Evolutionary conservation across 2,329 filamentous ascomycete genomes (phyloP).

Genomic region (Raffaelea albimanens): DNA sequence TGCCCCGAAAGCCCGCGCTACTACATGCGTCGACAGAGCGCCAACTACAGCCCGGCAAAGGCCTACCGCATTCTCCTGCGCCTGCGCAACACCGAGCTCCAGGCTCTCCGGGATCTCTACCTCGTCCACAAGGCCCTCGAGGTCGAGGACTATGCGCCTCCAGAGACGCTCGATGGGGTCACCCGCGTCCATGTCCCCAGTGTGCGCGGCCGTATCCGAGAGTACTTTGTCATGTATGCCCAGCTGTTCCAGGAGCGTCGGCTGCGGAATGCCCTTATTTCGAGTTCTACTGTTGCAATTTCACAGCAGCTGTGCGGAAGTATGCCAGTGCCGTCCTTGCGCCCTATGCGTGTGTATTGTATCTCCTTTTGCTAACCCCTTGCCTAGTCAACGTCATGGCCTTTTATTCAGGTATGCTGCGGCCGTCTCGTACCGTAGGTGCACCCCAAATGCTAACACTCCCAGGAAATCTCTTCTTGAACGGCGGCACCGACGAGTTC

Average conservation of each 20-base stretch:
- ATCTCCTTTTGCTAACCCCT: background rate
- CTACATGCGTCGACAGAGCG: conserved; percentile 25
- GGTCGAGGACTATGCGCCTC: conserved; percentile 2
- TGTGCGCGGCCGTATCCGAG: conserved; percentile 13
- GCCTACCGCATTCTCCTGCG: conserved; percentile 23
- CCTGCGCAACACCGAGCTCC: conserved; percentile 30
- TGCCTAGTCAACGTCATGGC: conserved; percentile 29
- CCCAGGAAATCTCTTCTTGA: conserved; percentile 10
- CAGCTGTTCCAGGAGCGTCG: conserved; percentile 3
- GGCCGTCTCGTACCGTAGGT: no score
- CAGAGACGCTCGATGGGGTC: background rate
- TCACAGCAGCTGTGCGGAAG: conserved; percentile 25
- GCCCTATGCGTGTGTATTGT: background rate
- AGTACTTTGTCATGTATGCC: conserved; percentile 1
- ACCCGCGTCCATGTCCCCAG: conserved; percentile 9
- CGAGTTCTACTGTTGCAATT: conserved; percentile 21
- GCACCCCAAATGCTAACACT: no score
- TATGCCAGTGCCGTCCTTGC: conserved; percentile 12
- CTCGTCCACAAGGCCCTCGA: conserved; percentile 23
- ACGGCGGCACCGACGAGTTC: conserved; percentile 1
- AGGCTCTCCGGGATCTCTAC: conserved; percentile 31
- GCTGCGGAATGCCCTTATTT: conserved; percentile 20
- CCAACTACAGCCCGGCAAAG: conserved; percentile 22
- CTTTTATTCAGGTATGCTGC: conserved; percentile 30
- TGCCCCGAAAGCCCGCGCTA: conserved; percentile 31